Evolutionary conservation across 2,329 filamentous ascomycete species (phyloP), one percentile per base, ranked within the genome.

Genomic region (Fusarium sp.): DNA sequence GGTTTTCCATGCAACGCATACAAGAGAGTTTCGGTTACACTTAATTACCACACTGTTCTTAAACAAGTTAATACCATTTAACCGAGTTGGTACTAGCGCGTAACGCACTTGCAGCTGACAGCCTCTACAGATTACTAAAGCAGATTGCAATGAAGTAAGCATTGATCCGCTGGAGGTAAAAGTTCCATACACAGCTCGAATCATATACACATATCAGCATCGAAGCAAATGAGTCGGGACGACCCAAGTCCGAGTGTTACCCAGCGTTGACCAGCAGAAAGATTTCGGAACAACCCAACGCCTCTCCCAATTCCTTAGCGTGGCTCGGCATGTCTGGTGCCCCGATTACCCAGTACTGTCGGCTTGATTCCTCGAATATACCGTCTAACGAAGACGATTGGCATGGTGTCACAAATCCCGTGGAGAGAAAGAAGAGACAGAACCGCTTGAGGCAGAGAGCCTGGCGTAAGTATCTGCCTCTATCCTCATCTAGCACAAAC

Each of bases 21-120:
- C 10, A 15, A 22, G 27, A 16, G 8, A 22, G 6, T 32, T 11
- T 10, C 27, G 10, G 6, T 32, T 8, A 10, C 27, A 7, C 1
- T 16, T 8, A 48, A 22, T 48, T 12, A 48, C n/a, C 46, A 48
- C n/a, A 13, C 8, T 29, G 22, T 32, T 11, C n/a, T 20, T 20
- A 16, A 7, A 22, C 46, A 30, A 48, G 10, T 27, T 18, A 9
- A 22, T 11, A 20, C 12, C 27, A 4, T 9, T 30, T 22, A 15
- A 18, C 27, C 46, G 10, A 15, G 6, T 22, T 9, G 6, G 24
- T 6, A 5, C 18, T 53, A 53, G 49, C 34, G 34, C 49, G 49
- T 53, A 53, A 53, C 49, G 49, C 34, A 53, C 25, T 30, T 41
- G 49, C 49, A 53, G 49, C 49, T 53, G 34, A 22, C 6, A 12